Base-by-base conservation (phyloP, 257 asterid genomes). In the Nicotiana sylvestris region DNA sequence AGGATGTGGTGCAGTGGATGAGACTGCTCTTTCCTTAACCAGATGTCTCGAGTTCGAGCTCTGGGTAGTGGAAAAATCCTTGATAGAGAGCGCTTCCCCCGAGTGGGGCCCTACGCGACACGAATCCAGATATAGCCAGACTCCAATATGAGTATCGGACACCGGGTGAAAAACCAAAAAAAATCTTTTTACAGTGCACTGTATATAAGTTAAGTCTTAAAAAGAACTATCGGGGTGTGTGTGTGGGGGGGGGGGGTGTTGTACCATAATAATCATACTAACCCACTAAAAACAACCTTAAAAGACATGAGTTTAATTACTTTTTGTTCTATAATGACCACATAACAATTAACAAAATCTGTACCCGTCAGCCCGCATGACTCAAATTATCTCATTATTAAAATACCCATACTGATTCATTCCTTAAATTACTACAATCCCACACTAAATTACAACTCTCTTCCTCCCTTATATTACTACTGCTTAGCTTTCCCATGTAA, bases 291-390 rank as follows among this genome's bases (percentile, higher is more conserved):
- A 85, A 82, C 74, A 61, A 62, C 57, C 90, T 89, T 80, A 87
- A 90, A 90, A 91, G 90, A 78, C 83, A 87, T 85, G 83, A 85
- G 1, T 85, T 85, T 79, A 76, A 49, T 84, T 82, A 67, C 27
- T 77, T 85, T 84, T 84, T 68, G 66, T 85, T 85, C 57, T 58
- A 70, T 85, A 81, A 87, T 77, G 84, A 82, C 88, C 76, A 86
- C 81, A 86, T 82, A 84, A 43, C 3, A 43, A 43, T 43, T 43
- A 81, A 86, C 78, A 87, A 81, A 84, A 83, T 88, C 87, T 66
- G 77, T 77, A 43, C 51, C 78, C 65, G 78, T 82, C 84, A 83
- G 79, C 60, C 86, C 85, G 81, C 80, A 25, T 37, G 83, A 76
- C 83, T 66, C 84, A 76, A 64, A 79, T 30, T 49, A 43, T 35